These are phyloP conservation scores for Populus nigra DNA, from an alignment of 345 rosid species.

Conservation along the genomic window DNA sequence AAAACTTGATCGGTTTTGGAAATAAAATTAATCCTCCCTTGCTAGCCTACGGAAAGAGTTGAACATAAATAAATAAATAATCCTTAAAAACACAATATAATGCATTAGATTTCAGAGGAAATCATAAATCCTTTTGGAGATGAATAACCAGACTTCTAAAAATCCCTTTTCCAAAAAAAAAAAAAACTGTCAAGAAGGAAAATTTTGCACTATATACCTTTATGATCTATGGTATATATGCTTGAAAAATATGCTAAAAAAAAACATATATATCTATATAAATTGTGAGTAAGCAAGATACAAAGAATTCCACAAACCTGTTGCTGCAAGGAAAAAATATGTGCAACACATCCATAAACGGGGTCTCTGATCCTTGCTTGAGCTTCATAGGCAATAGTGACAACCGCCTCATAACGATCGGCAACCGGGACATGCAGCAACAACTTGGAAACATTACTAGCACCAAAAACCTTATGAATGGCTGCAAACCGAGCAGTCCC, in stretches of 20 bases:
- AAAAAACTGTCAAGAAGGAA: not conserved
- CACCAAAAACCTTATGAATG: slow-evolving; percentile 76
- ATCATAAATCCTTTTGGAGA: not conserved
- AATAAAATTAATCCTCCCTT: not conserved
- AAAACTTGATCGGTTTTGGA: not conserved
- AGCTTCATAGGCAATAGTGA: slow-evolving; percentile 72
- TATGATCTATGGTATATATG: not conserved
- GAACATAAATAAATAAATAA: not conserved
- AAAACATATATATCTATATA: not conserved
- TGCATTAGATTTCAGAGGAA: not conserved
- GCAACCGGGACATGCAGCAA: slow-evolving; percentile 56
- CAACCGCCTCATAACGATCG: slow-evolving; percentile 69
- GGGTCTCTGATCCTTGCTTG: slow-evolving; percentile 72
- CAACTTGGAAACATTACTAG: slow-evolving; percentile 68
- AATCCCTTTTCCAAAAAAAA: not conserved
- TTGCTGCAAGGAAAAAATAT: slow-evolving; percentile 66
- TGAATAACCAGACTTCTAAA: not conserved
- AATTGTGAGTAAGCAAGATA: not conserved
- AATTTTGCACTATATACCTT: not conserved
- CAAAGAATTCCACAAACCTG: slow-evolving; percentile 42
- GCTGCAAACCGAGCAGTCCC: slow-evolving; percentile 69
- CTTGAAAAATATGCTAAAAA: not conserved
- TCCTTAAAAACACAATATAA: not conserved
- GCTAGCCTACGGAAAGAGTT: not conserved
- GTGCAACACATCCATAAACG: slow-evolving; percentile 76